Base-by-base conservation (phyloP, 495 filamentous ascomycete species). In the Lophium mytilinum region DNA sequence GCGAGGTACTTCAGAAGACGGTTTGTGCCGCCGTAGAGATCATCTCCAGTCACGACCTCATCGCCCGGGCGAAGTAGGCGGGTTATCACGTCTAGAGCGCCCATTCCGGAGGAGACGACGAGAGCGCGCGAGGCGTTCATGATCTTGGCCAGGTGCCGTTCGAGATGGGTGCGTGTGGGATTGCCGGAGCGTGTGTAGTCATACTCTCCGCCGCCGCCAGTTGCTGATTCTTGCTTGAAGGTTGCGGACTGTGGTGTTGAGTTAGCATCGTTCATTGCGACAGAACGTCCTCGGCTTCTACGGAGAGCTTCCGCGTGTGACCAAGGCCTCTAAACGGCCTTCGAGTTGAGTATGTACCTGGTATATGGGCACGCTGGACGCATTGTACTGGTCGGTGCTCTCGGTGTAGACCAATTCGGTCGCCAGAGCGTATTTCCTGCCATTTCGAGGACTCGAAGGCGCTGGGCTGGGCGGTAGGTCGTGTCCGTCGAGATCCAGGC, bases 161-260 rank as follows among this genome's bases (percentile, higher is more conserved):
- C 93, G 56, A 98, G 82, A 67, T 97, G 94, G 19, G 92, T 95
- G 47, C 93, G 83, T 47, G 93, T 98, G 15, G 93, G 93, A 68
- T 98, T 98, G 33, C 93, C 93, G 36, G 90, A 95, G 21, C 93
- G 85, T 37, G 93, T 96, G 78, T 98, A 98, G 77, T 98, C 93
- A 75, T 97, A 98, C 71, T 96, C 91, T 53, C 75, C 76, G 42
- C 82, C 86, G 46, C 87, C 88, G 45, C 87, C 88, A 53, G 80
- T 82, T 58, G 78, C 81, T 53, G 90, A 90, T 52, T 82, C 81
- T 75, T 96, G 93, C 73, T 97, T 97, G 78, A 98, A 98, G 37
- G 93, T 98, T 43, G 93, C 93, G 50, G 88, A 92, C 83, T 95
- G 51, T 5, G 11, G 37, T 30, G 17, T 41, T 43, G 45, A 30